phyloP scores from a whole-genome alignment of 2,329 filamentous ascomycete genomes.

The Fusarium brevicatenulatum region DNA sequence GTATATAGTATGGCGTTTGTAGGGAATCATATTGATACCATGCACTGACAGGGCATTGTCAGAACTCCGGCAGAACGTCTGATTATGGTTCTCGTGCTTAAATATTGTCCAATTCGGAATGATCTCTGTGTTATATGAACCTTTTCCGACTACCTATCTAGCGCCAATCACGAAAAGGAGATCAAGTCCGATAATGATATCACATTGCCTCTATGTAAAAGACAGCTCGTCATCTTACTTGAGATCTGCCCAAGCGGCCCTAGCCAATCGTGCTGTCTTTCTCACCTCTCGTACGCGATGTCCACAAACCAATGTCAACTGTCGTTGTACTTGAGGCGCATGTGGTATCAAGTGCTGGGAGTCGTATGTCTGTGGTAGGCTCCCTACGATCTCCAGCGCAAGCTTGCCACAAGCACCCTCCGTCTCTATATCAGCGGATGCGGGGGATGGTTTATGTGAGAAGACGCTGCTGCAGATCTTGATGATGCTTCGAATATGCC shows the following conservation, averaged over 20 bases:
- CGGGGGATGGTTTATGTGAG: conserved; percentile 44
- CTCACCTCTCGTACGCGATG: conserved; percentile 64
- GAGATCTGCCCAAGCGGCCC: conserved; percentile 59
- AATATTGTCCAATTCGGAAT: neutral
- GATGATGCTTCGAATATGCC: conserved; percentile 61
- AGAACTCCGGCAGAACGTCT: neutral
- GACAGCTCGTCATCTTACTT: conserved; percentile 39
- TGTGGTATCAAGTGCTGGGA: conserved; percentile 57
- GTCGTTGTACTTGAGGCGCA: conserved; percentile 56
- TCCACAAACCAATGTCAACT: conserved; percentile 62
- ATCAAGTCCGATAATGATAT: neutral
- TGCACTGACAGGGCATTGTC: neutral
- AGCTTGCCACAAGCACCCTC: conserved; percentile 56
- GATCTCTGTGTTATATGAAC: neutral
- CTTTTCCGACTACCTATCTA: conserved; percentile 1
- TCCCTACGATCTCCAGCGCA: conserved; percentile 59
- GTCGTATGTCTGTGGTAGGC: conserved; percentile 61
- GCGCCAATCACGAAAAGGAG: conserved; percentile 5
- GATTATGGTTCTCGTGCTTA: neutral
- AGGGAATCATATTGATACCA: conserved; percentile 24
- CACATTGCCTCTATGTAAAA: conserved; percentile 18
- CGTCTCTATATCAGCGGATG: conserved; percentile 31
- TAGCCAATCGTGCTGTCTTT: conserved; percentile 59
- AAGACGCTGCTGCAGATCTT: conserved; percentile 56
- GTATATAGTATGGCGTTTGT: conserved; percentile 33